Conservation (phyloP, 108 stramenopile genomes). For the Conticribra guillardii region DNA sequence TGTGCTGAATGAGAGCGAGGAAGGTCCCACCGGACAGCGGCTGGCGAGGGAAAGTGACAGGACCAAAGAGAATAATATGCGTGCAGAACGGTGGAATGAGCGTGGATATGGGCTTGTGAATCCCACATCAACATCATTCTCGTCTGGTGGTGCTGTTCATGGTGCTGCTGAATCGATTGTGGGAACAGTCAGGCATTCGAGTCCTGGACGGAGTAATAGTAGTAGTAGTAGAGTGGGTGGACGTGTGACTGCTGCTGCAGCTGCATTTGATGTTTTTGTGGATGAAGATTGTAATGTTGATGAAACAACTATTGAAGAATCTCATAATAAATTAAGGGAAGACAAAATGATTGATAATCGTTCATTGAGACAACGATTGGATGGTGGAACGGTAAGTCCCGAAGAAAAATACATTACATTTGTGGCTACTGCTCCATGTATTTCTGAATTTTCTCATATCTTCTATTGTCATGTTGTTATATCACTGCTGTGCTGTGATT, state of each 20-base stretch:
- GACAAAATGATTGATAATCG: constrained; percentile 59
- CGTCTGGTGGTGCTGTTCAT: neutral
- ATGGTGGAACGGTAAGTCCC: constrained; percentile 70
- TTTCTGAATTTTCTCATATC: constrained; percentile 6
- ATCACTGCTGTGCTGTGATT: neutral
- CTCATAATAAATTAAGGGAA: constrained; percentile 15
- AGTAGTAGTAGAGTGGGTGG: constrained; percentile 15
- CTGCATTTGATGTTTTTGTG: constrained; percentile 80
- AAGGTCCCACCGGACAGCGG: constrained; percentile 15
- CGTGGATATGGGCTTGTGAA: constrained; percentile 68
- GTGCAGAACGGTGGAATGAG: constrained; percentile 81
- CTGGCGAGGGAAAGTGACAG: constrained; percentile 67
- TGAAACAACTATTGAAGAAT: constrained; percentile 22
- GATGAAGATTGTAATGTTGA: constrained; percentile 69
- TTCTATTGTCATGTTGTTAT: neutral
- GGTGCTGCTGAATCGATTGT: constrained; percentile 26
- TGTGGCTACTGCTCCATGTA: no score
- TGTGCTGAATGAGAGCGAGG: constrained; percentile 32
- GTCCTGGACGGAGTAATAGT: constrained; percentile 19
- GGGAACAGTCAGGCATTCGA: neutral
- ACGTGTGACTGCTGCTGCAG: constrained; percentile 3
- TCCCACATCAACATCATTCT: constrained; percentile 9
- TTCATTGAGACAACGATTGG: constrained; percentile 69
- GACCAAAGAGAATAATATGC: constrained; percentile 71
- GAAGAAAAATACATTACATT: neutral